phyloP scores from a whole-genome alignment of 169 alveolate species.

The Eimeria brunetti region DNA sequence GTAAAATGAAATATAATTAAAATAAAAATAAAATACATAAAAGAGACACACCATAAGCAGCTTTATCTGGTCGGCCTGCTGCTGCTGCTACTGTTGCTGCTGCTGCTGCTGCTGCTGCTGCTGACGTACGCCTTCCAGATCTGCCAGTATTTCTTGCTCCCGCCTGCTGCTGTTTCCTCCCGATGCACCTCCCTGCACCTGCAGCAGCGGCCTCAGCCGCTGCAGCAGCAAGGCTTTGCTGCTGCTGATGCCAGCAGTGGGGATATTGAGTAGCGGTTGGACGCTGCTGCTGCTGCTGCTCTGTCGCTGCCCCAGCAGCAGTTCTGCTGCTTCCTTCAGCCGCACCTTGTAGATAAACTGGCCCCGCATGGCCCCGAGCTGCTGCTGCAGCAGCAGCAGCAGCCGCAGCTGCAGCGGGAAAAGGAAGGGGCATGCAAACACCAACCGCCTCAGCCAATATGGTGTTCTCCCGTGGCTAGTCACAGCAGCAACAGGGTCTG shows the following conservation, averaged over 20 bases:
- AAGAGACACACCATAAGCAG: too few species aligned
- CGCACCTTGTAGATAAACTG: slow-evolving; percentile 39
- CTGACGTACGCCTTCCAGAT: slow-evolving; percentile 61
- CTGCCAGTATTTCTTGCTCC: slow-evolving; percentile 68
- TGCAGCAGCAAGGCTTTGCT: slow-evolving; percentile 44
- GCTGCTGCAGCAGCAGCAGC: slow-evolving; percentile 72
- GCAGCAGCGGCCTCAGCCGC: slow-evolving; percentile 50
- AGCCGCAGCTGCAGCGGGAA: slow-evolving; percentile 73
- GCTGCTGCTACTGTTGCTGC: background rate
- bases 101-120: background rate
- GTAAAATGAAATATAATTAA: too few species aligned
- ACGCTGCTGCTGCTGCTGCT: slow-evolving; percentile 42
- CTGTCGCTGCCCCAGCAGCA: slow-evolving; percentile 35
- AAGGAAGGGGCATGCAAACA: slow-evolving; percentile 65
- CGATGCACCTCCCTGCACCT: slow-evolving; percentile 62
- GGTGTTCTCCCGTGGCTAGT: slow-evolving; percentile 58
- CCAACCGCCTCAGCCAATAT: slow-evolving; percentile 63
- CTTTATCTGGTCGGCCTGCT: background rate
- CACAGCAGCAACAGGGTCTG: slow-evolving; percentile 71
- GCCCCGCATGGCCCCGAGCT: slow-evolving; percentile 52
- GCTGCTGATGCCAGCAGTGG: slow-evolving; percentile 42
- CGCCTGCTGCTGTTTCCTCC: slow-evolving; percentile 69
- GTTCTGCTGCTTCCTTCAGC: slow-evolving; percentile 62
- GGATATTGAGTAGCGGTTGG: slow-evolving; percentile 12
- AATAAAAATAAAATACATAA: too few species aligned